These are phyloP conservation scores for Escallonia rubra DNA, from an alignment of 129 eudicot species.

Conservation along the genomic window DNA sequence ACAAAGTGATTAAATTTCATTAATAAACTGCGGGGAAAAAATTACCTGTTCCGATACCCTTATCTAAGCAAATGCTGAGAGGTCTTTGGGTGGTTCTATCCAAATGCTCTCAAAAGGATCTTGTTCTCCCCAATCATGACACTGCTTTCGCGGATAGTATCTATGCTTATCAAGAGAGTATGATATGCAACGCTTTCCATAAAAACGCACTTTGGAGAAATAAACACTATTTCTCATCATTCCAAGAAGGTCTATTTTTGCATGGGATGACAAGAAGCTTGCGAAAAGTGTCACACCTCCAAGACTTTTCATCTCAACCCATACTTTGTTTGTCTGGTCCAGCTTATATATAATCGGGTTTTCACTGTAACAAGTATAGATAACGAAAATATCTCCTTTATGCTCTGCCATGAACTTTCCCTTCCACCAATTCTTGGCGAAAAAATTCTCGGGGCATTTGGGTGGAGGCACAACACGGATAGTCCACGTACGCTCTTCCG, in stretches of 20 bases:
- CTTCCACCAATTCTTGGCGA: constrained; percentile 89
- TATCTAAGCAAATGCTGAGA: constrained; percentile 41
- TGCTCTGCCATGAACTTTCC: constrained; percentile 87
- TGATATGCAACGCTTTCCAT: constrained; percentile 73
- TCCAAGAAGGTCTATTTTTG: constrained; percentile 74
- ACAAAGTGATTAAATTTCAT: no score
- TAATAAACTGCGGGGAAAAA: not conserved
- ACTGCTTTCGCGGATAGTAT: constrained; percentile 80
- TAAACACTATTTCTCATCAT: constrained; percentile 77
- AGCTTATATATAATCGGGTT: constrained; percentile 77
- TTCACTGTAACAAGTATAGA: constrained; percentile 70
- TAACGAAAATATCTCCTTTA: constrained; percentile 66
- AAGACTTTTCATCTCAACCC: constrained; percentile 66
- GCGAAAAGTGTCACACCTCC: constrained; percentile 78
- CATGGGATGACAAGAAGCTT: constrained; percentile 74
- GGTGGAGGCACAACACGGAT: constrained; percentile 82
- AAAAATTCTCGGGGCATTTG: constrained; percentile 71
- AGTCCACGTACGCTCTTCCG: constrained; percentile 62
- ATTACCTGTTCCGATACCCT: constrained; percentile 32
- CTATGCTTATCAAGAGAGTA: constrained; percentile 65
- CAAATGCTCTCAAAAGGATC: constrained; percentile 87
- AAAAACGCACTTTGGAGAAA: constrained; percentile 80
- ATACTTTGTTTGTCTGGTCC: constrained; percentile 56
- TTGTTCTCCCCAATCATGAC: constrained; percentile 93
- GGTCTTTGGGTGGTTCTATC: constrained; percentile 84